A percentile compares a stretch with the other conserved stretches of the same genome.
Conservation (phyloP, 495 filamentous ascomycete species). For the Tirmania nivea region DNA sequence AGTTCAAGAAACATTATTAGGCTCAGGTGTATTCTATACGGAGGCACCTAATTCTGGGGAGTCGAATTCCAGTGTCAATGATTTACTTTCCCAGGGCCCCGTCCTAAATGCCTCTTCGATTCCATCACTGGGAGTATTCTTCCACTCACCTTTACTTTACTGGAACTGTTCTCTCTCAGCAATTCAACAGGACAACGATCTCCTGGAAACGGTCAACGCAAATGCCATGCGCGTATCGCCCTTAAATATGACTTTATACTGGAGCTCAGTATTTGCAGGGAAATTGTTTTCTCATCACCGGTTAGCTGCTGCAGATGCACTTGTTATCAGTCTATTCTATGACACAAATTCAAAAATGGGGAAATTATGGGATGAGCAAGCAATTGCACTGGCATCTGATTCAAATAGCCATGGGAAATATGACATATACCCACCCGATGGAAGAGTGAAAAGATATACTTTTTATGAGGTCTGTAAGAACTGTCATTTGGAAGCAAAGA, state of each 20-base stretch:
- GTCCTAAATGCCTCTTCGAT: not conserved
- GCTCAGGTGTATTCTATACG: slow-evolving; percentile 5
- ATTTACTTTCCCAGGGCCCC: not conserved
- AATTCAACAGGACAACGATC: slow-evolving; percentile 34
- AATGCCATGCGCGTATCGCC: slow-evolving; percentile 30
- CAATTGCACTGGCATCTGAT: slow-evolving; percentile 25
- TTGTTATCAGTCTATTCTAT: slow-evolving; percentile 53
- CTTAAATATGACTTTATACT: slow-evolving; percentile 45
- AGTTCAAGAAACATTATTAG: slow-evolving; percentile 39
- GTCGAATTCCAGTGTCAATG: not conserved
- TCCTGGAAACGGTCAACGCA: slow-evolving; percentile 42
- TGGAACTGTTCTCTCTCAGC: slow-evolving; percentile 40
- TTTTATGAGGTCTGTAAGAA: slow-evolving; percentile 33
- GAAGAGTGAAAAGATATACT: slow-evolving; percentile 27
- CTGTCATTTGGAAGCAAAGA: slow-evolving; percentile 14
- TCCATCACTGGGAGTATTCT: slow-evolving; percentile 21
- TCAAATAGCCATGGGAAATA: slow-evolving; percentile 26
- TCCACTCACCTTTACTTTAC: slow-evolving; percentile 53
- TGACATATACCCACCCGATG: slow-evolving; percentile 37
- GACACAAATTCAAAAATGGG: slow-evolving; percentile 34
- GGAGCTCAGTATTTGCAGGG: slow-evolving; percentile 53
- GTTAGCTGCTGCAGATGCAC: slow-evolving; percentile 43
- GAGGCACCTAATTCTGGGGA: not conserved
- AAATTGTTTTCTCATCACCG: slow-evolving; percentile 40
- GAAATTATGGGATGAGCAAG: slow-evolving; percentile 34